These are phyloP conservation scores for Globisporangium carolinianum DNA, from an alignment of 352 stramenopile genomes.

Conservation along the genomic window DNA sequence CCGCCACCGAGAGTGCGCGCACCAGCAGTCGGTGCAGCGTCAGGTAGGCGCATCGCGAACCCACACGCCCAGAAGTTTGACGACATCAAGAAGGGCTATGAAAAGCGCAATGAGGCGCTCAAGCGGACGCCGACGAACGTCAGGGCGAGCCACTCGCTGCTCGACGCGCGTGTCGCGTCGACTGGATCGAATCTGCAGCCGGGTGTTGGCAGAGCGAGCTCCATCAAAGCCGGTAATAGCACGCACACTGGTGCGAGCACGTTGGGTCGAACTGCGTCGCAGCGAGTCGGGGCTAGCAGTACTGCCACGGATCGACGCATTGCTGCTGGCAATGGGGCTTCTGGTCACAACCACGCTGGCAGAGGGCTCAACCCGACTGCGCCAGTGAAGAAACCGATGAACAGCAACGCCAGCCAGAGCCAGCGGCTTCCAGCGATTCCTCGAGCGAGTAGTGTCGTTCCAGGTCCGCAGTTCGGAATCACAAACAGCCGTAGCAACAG, in stretches of 20 bases:
- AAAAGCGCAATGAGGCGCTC: constrained; percentile 45
- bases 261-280: not conserved
- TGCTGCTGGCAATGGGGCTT: not conserved
- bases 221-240: not conserved
- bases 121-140: constrained; percentile 24
- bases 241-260: not conserved
- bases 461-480: constrained; percentile 7
- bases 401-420: not conserved
- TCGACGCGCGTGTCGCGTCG: constrained; percentile 3
- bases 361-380: constrained; percentile 1
- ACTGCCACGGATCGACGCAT: not conserved
- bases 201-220: not conserved
- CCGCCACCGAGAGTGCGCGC: constrained; percentile 37
- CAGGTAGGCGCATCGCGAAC: constrained; percentile 49
- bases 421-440: constrained; percentile 10
- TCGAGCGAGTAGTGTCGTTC: not conserved
- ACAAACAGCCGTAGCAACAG: constrained; percentile 1
- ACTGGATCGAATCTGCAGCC: constrained; percentile 7
- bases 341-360: not conserved
- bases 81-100: constrained; percentile 54
- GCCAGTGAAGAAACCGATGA: not conserved
- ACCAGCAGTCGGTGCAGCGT: constrained; percentile 35
- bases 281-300: not conserved
- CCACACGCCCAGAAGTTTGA: constrained; percentile 57
- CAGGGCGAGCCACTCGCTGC: constrained; percentile 14